Percentiles rank a stretch among this genome's conserved stretches.
Evolutionary conservation across 768 basidiomycete genomes (phyloP).

Genomic region (Agaricus sinodeliciosus): DNA sequence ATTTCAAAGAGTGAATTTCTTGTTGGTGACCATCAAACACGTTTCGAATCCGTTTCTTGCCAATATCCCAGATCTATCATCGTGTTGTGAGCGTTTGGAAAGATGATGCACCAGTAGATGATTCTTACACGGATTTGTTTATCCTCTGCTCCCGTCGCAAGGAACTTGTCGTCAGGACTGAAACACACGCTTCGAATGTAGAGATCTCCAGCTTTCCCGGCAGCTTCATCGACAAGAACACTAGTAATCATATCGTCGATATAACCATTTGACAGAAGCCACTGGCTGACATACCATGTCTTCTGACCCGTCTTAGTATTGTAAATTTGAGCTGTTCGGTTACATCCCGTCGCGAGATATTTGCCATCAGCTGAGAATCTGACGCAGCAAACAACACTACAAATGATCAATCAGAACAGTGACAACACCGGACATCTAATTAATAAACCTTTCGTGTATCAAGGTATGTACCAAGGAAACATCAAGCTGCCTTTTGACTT

Average conservation of each 20-base stretch:
- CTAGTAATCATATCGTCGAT: slow-evolving; percentile 37
- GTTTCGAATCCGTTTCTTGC: slow-evolving; percentile 62
- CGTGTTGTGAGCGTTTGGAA: not conserved
- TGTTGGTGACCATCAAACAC: slow-evolving; percentile 82
- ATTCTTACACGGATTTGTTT: slow-evolving; percentile 71
- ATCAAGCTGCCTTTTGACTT: slow-evolving; percentile 63
- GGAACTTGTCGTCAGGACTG: slow-evolving; percentile 79
- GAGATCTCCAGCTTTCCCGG: slow-evolving; percentile 69
- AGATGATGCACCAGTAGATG: no score
- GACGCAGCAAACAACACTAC: slow-evolving; percentile 75
- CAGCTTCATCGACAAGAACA: slow-evolving; percentile 72
- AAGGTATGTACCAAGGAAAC: slow-evolving; percentile 75
- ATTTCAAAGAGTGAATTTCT: slow-evolving; percentile 89
- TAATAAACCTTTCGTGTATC: slow-evolving; percentile 68
- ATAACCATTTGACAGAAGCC: no score
- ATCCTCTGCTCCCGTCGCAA: slow-evolving; percentile 90
- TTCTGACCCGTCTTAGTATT: slow-evolving; percentile 85
- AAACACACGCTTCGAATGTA: slow-evolving; percentile 93
- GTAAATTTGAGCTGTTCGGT: slow-evolving; percentile 93
- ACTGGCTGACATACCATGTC: slow-evolving; percentile 58
- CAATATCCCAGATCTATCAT: slow-evolving; percentile 81
- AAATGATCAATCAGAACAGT: not conserved
- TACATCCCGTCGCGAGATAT: slow-evolving; percentile 88
- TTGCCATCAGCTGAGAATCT: slow-evolving; percentile 92
- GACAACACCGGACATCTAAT: no score